These are phyloP conservation scores for Senecio squalidus DNA, from an alignment of 140 eudicot species.

Conservation along the genomic window DNA sequence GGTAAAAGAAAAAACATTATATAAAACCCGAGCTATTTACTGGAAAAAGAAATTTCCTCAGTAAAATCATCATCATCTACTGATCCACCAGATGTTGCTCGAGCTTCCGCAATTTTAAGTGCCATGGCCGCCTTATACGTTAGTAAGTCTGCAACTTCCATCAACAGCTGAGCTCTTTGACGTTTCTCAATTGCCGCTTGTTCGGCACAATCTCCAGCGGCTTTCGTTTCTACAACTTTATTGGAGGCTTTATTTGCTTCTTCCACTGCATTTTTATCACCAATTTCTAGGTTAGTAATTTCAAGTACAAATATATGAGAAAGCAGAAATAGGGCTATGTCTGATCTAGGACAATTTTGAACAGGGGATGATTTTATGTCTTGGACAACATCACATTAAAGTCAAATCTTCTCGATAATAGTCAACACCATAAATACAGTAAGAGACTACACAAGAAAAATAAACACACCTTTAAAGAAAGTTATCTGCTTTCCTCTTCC, in stretches of 20 bases:
- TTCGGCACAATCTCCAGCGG: constrained; percentile 39
- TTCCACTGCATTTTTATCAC: background rate
- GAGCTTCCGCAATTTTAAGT: constrained; percentile 47
- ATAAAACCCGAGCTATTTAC: constrained; percentile 10
- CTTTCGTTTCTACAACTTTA: constrained; percentile 45
- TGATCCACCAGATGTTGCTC: constrained; percentile 34
- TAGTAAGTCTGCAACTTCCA: constrained; percentile 66
- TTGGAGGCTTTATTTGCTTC: constrained; percentile 9
- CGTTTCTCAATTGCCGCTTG: constrained; percentile 51
- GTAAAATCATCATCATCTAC: background rate
- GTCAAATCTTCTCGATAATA: too few species aligned
- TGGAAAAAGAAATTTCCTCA: constrained; percentile 2
- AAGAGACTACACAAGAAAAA: background rate
- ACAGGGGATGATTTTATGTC: too few species aligned
- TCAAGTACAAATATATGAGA: too few species aligned
- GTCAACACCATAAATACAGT: too few species aligned
- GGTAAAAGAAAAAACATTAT: constrained; percentile 18
- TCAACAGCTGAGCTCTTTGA: constrained; percentile 57
- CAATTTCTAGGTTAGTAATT: too few species aligned
- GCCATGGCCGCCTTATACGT: constrained; percentile 70
- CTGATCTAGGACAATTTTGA: too few species aligned
- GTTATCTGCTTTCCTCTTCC: constrained; percentile 68
- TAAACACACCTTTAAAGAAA: constrained; percentile 48
- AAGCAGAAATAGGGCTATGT: too few species aligned
- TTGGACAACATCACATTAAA: too few species aligned